Percentiles rank a stretch among this genome's conserved stretches.
These are phyloP conservation scores for Pezicula neosporulosa DNA, from an alignment of 2,329 filamentous ascomycete species.

Conservation along the genomic window DNA sequence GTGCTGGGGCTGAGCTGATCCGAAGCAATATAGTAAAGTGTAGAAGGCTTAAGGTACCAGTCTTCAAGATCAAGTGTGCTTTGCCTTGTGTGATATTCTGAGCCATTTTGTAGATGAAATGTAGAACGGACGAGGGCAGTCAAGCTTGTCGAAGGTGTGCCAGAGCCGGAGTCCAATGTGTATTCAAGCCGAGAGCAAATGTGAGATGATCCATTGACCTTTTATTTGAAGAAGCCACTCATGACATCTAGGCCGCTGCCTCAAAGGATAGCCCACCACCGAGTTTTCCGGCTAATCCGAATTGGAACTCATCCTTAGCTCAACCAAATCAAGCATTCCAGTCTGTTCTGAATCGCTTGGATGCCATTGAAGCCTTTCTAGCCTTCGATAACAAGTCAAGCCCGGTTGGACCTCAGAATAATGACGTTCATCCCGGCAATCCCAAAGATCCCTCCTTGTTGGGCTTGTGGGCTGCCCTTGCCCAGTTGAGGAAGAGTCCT, in stretches of 20 bases:
- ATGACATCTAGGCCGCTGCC: conserved; percentile 12
- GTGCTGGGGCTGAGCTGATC: neutral
- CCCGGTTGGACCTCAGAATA: conserved; percentile 10
- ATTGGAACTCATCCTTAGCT: conserved; percentile 4
- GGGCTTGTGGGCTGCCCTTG: conserved; percentile 28
- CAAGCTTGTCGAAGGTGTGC: conserved; percentile 31
- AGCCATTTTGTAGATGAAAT: conserved; percentile 30
- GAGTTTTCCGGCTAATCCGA: conserved; percentile 4
- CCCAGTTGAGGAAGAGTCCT: conserved; percentile 24
- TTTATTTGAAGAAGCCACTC: conserved; percentile 5
- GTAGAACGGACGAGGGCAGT: conserved; percentile 28
- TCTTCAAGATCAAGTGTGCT: neutral
- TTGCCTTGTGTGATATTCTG: neutral
- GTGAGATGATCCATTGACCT: conserved; percentile 21
- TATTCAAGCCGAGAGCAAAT: conserved; percentile 38
- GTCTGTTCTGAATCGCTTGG: conserved; percentile 14
- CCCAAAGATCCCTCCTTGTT: conserved; percentile 17
- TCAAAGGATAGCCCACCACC: conserved; percentile 12
- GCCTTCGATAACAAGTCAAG: conserved; percentile 8
- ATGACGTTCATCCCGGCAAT: conserved; percentile 9
- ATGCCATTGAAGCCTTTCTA: conserved; percentile 16
- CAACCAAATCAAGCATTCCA: conserved; percentile 12
- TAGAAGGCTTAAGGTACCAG: conserved; percentile 7
- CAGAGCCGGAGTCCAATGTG: conserved; percentile 32
- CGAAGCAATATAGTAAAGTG: conserved; percentile 7